Evolutionary conservation across 441 rosid genomes (phyloP), one percentile per base, ranked within the genome.

Genomic region (Theobroma grandiflorum): DNA sequence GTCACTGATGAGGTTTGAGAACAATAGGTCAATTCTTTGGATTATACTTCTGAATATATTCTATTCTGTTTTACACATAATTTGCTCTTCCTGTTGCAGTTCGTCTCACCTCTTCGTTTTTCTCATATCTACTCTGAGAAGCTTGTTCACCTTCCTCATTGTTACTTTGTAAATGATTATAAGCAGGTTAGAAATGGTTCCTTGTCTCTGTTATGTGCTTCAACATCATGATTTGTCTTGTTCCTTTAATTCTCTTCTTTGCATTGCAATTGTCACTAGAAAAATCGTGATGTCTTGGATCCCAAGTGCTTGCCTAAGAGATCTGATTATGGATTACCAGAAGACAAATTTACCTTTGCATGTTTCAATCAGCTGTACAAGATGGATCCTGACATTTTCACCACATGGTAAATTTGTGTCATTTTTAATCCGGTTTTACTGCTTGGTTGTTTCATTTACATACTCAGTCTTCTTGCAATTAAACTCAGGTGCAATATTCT

Each of bases 351-450:
- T 81, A 90, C 95, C 82, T 97, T 97, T 90, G 99, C 98, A 73
- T 97, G 99, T 87, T 97, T 97, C 86, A 97, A 97, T 87, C 99
- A 97, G 84, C 82, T 97, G 80, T 97, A 97, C 90, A 97, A 95
- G 83, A 97, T 95, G 99, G 99, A 97, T 90, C 99, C 99, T 74
- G 99, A 94, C 68, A 90, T 95, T 75, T 91, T 93, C 45, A 87
- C 87, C 83, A 91, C 98, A 64, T 97, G 99, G 99, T 97, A 91
- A 73, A 45, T 8, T 72, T 75, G 1, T 14, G 4, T 50, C 62
- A 14, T 31, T 68, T 6, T 73, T 72, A 40, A 53, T 73, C 73
- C 9, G 33, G 2, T 72, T 74, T 78, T 5, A 57, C 20, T 72
- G 52, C 74, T 11, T 33, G 16, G 1, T 7, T 77, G 2, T 31